Conservation (phyloP, 495 filamentous ascomycete genomes). For the Podospora appendiculata region DNA sequence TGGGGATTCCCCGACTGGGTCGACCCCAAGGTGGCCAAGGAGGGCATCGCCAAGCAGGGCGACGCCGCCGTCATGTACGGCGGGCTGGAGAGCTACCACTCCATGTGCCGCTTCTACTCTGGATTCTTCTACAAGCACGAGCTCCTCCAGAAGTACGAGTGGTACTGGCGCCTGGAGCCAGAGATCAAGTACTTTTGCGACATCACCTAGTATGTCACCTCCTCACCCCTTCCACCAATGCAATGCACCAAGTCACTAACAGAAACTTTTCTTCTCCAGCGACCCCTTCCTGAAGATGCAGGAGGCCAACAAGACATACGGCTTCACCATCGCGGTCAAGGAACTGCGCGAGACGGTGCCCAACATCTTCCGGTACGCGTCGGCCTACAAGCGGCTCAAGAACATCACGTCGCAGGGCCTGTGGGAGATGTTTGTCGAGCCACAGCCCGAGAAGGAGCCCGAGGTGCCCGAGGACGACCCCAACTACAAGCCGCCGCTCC, state of each 20-base stretch:
- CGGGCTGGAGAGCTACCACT: slow-evolving; percentile 97
- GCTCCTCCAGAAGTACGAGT: slow-evolving; percentile 91
- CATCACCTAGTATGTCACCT: slow-evolving; percentile 81
- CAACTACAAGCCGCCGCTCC: slow-evolving; percentile 55
- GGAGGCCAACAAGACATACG: slow-evolving; percentile 91
- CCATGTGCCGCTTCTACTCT: slow-evolving; percentile 98
- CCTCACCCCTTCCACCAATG: neutral
- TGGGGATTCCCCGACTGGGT: slow-evolving; percentile 99
- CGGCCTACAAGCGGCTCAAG: slow-evolving; percentile 93
- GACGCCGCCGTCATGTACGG: slow-evolving; percentile 99
- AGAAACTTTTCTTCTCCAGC: slow-evolving; percentile 37
- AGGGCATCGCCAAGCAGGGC: slow-evolving; percentile 91
- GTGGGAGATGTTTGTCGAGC: slow-evolving; percentile 98
- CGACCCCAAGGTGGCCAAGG: slow-evolving; percentile 84
- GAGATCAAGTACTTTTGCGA: slow-evolving; percentile 99
- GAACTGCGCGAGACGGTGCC: slow-evolving; percentile 96
- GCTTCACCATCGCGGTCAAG: slow-evolving; percentile 98
- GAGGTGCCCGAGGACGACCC: slow-evolving; percentile 46
- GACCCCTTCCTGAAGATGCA: slow-evolving; percentile 96
- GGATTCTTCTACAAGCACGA: slow-evolving; percentile 98
- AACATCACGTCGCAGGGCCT: slow-evolving; percentile 86
- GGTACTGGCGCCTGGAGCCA: slow-evolving; percentile 99
- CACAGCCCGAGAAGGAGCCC: slow-evolving; percentile 48
- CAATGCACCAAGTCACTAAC: neutral
- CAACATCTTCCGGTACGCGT: slow-evolving; percentile 98